Percentiles rank a stretch among this genome's conserved stretches.
Evolutionary conservation across 1,284 basidiomycete species (phyloP).

Genomic region (Marasmius tenuissimus): DNA sequence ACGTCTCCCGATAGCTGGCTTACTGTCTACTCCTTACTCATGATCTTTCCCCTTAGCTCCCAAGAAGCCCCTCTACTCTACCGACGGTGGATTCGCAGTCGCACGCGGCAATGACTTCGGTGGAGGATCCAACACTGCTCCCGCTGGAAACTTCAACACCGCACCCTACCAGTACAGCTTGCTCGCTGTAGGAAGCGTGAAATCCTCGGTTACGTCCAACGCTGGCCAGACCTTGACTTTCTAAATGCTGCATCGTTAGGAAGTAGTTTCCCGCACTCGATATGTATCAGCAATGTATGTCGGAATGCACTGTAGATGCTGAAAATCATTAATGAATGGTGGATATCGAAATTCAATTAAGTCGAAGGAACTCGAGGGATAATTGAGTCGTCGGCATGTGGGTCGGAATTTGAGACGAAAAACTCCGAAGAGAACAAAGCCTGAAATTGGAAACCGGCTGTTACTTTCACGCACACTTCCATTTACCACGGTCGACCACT

Average conservation of each 20-base stretch:
- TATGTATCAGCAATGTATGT: too few relatives aligned
- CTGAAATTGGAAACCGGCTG: too few relatives aligned
- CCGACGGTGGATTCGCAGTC: constrained; percentile 42
- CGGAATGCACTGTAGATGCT: too few relatives aligned
- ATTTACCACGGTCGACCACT: too few relatives aligned
- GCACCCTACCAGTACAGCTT: constrained; percentile 38
- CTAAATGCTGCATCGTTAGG: constrained; percentile 17
- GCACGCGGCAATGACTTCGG: constrained; percentile 34
- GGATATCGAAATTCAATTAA: too few relatives aligned
- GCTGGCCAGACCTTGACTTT: constrained; percentile 41
- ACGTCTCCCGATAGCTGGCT: constrained; percentile 7
- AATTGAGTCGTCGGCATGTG: too few relatives aligned
- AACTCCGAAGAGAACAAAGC: too few relatives aligned
- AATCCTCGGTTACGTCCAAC: constrained; percentile 27
- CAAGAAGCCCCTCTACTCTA: constrained; percentile 39
- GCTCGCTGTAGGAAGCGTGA: constrained; percentile 26
- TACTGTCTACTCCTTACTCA: too few relatives aligned
- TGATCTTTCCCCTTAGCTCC: constrained; percentile 19
- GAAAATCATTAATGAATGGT: too few relatives aligned
- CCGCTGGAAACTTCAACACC: constrained; percentile 32
- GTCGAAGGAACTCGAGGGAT: too few relatives aligned
- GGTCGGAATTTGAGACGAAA: too few relatives aligned
- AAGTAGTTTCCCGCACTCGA: not conserved
- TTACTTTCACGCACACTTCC: too few relatives aligned
- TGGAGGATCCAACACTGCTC: constrained; percentile 32